These are phyloP conservation scores for Nematodospora anomalae DNA, from an alignment of 1,139 yeast species.

Conservation along the genomic window DNA sequence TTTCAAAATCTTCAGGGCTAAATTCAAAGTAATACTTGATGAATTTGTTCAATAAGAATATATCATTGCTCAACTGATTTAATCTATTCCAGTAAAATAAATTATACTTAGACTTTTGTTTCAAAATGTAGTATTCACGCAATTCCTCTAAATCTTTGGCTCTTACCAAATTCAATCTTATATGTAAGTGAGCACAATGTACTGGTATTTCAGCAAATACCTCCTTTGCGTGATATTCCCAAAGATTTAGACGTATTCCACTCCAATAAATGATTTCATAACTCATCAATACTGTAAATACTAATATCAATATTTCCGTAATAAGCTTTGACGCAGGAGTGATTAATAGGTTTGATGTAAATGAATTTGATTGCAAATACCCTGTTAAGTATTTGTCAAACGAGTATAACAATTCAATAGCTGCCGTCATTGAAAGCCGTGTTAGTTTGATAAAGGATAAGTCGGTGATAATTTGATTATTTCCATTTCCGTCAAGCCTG, in stretches of 20 bases:
- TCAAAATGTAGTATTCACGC: conserved; percentile 29
- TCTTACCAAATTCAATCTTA: conserved; percentile 46
- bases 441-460: too few species aligned
- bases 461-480: too few species aligned
- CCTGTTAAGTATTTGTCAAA: conserved; percentile 16
- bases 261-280: conserved; percentile 49
- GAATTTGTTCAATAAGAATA: conserved; percentile 34
- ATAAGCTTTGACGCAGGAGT: conserved; percentile 36
- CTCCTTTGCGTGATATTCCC: conserved; percentile 66
- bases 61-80: conserved; percentile 20
- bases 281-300: conserved; percentile 32
- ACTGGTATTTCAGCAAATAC: conserved; percentile 69
- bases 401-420: conserved; percentile 14
- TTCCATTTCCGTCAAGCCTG: too few species aligned
- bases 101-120: conserved; percentile 27
- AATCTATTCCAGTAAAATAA: conserved; percentile 32
- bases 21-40: conserved; percentile 71
- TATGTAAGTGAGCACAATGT: conserved; percentile 73
- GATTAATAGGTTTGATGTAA: conserved; percentile 30
- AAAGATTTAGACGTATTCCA: conserved; percentile 49
- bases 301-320: conserved; percentile 41
- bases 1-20: conserved; percentile 73
- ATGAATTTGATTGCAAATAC: conserved; percentile 19
- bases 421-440: conserved; percentile 10
- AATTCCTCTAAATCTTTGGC: conserved; percentile 20